A percentile compares a stretch with the other conserved stretches of the same genome.
Conservation (phyloP, 2,329 filamentous ascomycete genomes). For the Hypoxylon sp. region DNA sequence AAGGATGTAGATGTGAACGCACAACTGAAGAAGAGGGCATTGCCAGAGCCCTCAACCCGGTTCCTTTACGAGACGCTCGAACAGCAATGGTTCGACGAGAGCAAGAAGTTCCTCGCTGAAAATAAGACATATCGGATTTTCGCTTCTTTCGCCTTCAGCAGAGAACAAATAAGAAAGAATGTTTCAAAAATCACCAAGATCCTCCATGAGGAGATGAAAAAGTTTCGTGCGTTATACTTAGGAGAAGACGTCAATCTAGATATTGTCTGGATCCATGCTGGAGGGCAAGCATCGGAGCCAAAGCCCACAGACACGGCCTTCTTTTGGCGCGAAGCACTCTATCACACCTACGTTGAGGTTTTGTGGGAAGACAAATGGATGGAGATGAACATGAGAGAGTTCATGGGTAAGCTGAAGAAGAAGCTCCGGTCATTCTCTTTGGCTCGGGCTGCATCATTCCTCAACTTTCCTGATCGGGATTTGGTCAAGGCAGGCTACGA, state of each 20-base stretch:
- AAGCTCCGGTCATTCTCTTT: slow-evolving; percentile 33
- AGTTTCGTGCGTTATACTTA: slow-evolving; percentile 32
- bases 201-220: slow-evolving; percentile 20
- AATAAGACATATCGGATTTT: slow-evolving; percentile 3
- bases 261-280: slow-evolving; percentile 37
- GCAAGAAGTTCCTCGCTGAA: slow-evolving; percentile 34
- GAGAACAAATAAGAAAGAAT: not conserved
- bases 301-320: slow-evolving; percentile 36
- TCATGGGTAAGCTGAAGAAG: slow-evolving; percentile 38
- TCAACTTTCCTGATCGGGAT: not conserved
- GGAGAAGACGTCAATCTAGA: slow-evolving; percentile 33
- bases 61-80: slow-evolving; percentile 46
- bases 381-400: slow-evolving; percentile 42
- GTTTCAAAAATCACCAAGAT: slow-evolving; percentile 9
- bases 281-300: slow-evolving; percentile 27
- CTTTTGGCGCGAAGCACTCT: slow-evolving; percentile 43
- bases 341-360: slow-evolving; percentile 45
- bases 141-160: not conserved
- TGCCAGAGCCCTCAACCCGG: slow-evolving; percentile 38
- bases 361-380: slow-evolving; percentile 47
- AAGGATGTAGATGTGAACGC: slow-evolving; percentile 9
- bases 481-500: slow-evolving; percentile 29
- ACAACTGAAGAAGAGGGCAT: slow-evolving; percentile 37
- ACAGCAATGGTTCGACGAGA: slow-evolving; percentile 44
- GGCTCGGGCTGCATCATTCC: not conserved